These are phyloP conservation scores for Podaxis sp. DNA, from an alignment of 768 basidiomycete species.

Conservation along the genomic window DNA sequence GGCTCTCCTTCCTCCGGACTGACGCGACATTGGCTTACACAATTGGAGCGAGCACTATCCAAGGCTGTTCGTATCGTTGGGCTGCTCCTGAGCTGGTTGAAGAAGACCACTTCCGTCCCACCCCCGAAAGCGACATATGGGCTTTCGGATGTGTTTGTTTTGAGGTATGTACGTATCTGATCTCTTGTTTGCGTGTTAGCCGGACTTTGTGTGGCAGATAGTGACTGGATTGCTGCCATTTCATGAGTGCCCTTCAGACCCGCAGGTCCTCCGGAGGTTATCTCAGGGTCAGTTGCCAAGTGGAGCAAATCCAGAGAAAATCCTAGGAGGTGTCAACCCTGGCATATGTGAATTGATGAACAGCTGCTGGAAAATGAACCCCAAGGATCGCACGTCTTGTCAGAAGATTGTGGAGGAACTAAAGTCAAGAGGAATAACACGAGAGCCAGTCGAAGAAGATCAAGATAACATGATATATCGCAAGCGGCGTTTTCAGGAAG, in stretches of 20 bases:
- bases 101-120: background rate
- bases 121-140: conserved; percentile 18
- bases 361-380: background rate
- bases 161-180: conserved; percentile 8
- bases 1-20: conserved; percentile 10
- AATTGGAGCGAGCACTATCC: background rate
- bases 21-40: conserved; percentile 3
- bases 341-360: background rate
- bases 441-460: background rate
- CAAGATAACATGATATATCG: background rate
- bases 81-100: conserved; percentile 19
- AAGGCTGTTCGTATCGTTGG: conserved; percentile 15
- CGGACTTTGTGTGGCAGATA: background rate
- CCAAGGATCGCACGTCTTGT: background rate
- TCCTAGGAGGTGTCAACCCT: background rate
- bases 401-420: background rate
- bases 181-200: background rate
- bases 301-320: background rate
- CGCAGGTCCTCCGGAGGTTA: background rate
- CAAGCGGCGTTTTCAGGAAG: no score
- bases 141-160: conserved; percentile 19
- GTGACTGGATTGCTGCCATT: background rate
- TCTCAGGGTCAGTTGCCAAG: background rate
- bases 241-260: background rate
- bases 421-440: background rate